Evolutionary conservation across 495 filamentous ascomycete species (phyloP).

Genomic region (Staphylotrichum tortipilum): DNA sequence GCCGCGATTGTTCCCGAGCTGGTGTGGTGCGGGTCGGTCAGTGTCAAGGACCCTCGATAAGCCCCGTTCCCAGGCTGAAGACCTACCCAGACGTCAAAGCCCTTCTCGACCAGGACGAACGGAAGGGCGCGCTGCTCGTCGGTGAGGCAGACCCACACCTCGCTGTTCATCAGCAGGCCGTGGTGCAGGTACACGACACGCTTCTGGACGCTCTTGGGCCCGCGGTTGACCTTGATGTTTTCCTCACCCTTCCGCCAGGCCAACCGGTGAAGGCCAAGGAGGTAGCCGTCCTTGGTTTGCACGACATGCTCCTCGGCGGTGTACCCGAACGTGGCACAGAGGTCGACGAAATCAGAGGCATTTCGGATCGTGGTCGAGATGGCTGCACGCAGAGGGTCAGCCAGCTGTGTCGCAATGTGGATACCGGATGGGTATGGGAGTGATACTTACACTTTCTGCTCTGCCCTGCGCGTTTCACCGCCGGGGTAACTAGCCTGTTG

Average conservation of each 20-base stretch:
- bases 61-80: too few species aligned
- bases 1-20: conserved; percentile 92
- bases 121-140: conserved; percentile 78
- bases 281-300: conserved; percentile 87
- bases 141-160: conserved; percentile 93
- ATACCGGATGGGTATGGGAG: background rate
- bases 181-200: conserved; percentile 93
- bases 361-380: conserved; percentile 48
- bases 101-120: conserved; percentile 81
- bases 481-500: conserved; percentile 66
- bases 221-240: conserved; percentile 60
- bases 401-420: too few species aligned
- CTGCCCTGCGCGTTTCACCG: conserved; percentile 52
- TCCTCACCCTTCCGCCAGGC: conserved; percentile 77
- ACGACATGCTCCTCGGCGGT: conserved; percentile 92
- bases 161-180: conserved; percentile 95
- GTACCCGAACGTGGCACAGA: conserved; percentile 83
- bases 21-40: conserved; percentile 9
- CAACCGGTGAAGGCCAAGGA: conserved; percentile 82
- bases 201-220: conserved; percentile 61
- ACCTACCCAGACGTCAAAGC: conserved; percentile 92
- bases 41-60: background rate
- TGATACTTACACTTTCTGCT: conserved; percentile 42
- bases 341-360: conserved; percentile 83
- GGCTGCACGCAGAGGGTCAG: conserved; percentile 30